Evolutionary conservation across 1,284 basidiomycete genomes (phyloP).

Genomic region (Kwoniella shivajii): DNA sequence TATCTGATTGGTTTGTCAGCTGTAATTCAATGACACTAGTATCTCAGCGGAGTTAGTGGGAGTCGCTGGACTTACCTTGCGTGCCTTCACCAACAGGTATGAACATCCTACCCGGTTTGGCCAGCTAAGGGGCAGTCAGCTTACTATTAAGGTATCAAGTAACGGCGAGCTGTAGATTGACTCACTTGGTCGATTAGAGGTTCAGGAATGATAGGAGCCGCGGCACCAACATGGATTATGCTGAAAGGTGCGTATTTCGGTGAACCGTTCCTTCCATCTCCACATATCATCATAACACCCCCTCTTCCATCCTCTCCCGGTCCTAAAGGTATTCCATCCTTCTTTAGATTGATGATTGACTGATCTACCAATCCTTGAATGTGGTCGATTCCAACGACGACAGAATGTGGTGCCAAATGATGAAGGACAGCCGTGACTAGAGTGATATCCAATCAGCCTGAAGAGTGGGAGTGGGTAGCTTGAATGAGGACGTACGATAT

Average conservation of each 20-base stretch:
- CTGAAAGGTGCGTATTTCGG: constrained; percentile 67
- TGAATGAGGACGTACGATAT: constrained; percentile 62
- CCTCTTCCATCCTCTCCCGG: constrained; percentile 46
- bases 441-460: neutral
- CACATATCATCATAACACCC: constrained; percentile 65
- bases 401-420: constrained; percentile 64
- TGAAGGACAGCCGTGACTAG: constrained; percentile 67
- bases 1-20: constrained; percentile 56
- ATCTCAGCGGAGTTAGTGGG: no score
- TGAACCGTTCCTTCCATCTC: constrained; percentile 78
- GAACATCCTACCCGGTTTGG: constrained; percentile 85
- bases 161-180: neutral
- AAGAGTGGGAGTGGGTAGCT: neutral
- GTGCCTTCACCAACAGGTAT: constrained; percentile 75
- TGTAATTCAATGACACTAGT: neutral
- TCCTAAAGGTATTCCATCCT: constrained; percentile 61
- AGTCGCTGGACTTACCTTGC: constrained; percentile 39
- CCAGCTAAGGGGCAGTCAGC: constrained; percentile 62
- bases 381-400: constrained; percentile 89
- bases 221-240: constrained; percentile 93
- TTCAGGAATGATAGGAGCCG: constrained; percentile 74
- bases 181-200: constrained; percentile 65
- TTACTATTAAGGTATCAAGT: neutral
- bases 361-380: constrained; percentile 74
- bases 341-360: constrained; percentile 68